A percentile compares a stretch with the other conserved stretches of the same genome.
Conservation (phyloP, 148 eudicot genomes). For the Cornus florida region DNA sequence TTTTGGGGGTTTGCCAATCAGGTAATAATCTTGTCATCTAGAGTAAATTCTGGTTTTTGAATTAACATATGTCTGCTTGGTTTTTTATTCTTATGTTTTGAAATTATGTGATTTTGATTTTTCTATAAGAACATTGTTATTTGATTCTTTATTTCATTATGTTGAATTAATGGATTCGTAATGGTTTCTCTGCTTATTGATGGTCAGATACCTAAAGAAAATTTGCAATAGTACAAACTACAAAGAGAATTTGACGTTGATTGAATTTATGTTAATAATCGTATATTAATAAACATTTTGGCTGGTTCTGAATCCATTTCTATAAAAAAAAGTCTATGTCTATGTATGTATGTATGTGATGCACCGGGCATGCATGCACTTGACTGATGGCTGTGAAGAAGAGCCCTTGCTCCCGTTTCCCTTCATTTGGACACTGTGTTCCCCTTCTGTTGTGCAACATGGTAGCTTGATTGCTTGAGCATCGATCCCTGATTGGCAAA, state of each 20-base stretch:
- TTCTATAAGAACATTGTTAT: neutral
- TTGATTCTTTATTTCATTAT: constrained; percentile 6
- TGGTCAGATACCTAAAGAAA: neutral
- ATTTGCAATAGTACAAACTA: neutral
- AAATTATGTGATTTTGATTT: neutral
- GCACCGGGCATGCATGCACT: no score
- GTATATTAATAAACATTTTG: neutral
- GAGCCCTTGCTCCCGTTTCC: no score
- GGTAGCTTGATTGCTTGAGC: no score
- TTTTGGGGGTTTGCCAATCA: constrained; percentile 99
- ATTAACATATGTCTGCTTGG: neutral
- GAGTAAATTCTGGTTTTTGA: neutral
- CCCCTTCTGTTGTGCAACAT: no score
- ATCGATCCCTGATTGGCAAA: no score
- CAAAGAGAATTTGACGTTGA: neutral
- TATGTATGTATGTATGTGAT: neutral
- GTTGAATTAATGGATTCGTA: neutral
- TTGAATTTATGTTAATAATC: neutral
- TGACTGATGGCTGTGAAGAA: no score
- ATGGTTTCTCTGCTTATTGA: neutral
- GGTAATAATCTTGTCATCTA: constrained; percentile 36
- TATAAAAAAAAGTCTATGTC: neutral
- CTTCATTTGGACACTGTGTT: no score
- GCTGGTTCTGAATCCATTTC: neutral
- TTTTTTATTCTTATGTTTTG: neutral